Evolutionary conservation across 2,329 filamentous ascomycete species (phyloP).

Genomic region (Zasmidium citrigriseum): DNA sequence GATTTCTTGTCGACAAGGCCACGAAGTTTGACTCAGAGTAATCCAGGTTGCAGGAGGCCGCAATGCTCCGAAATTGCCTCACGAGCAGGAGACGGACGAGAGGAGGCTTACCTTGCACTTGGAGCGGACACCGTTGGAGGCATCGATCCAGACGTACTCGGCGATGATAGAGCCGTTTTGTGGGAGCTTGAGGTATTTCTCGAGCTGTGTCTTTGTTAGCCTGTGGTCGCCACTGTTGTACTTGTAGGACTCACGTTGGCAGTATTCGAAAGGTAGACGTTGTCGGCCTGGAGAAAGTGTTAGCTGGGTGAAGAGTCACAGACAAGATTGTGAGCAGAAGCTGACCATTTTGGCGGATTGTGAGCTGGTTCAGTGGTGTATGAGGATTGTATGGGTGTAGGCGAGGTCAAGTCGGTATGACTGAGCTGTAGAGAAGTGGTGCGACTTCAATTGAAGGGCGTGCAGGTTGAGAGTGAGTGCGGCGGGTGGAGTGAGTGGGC

Average conservation of each 20-base stretch:
- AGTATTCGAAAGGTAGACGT: slow-evolving; percentile 46
- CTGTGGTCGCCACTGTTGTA: slow-evolving; percentile 1
- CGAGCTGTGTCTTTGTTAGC: slow-evolving; percentile 61
- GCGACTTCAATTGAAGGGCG: too few relatives aligned
- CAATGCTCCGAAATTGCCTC: slow-evolving; percentile 1
- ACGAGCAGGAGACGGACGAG: background rate
- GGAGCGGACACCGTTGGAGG: slow-evolving; percentile 78
- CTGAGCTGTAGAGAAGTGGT: background rate
- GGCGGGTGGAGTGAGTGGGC: slow-evolving; percentile 1
- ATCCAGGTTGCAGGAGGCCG: slow-evolving; percentile 10
- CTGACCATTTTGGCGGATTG: slow-evolving; percentile 6
- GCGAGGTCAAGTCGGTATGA: background rate
- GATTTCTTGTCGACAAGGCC: slow-evolving; percentile 3
- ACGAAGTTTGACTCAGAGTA: background rate
- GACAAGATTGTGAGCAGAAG: slow-evolving; percentile 2
- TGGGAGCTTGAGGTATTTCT: slow-evolving; percentile 88
- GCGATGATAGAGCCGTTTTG: slow-evolving; percentile 88
- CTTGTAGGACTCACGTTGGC: slow-evolving; percentile 44
- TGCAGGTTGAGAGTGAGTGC: too few relatives aligned
- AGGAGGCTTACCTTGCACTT: slow-evolving; percentile 83
- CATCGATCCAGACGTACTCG: slow-evolving; percentile 97
- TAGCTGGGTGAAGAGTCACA: slow-evolving; percentile 5
- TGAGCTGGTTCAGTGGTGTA: background rate
- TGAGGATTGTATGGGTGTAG: background rate
- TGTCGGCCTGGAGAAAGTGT: slow-evolving; percentile 23